Percentiles rank a stretch among this genome's conserved stretches.
Conservation (phyloP, 2,329 filamentous ascomycete species). For the Beauveria bassiana region DNA sequence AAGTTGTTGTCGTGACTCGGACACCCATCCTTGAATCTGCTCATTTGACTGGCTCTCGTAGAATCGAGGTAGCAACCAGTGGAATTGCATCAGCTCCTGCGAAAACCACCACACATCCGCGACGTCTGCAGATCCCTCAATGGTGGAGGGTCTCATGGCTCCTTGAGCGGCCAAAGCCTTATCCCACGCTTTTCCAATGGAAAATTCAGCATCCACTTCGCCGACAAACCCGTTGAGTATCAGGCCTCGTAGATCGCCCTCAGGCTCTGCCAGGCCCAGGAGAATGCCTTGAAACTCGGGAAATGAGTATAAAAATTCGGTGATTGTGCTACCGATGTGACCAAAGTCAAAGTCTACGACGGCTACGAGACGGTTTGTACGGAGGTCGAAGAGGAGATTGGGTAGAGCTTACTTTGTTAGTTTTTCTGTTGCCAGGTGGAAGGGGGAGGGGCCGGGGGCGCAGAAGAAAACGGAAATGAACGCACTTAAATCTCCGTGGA, state of each 20-base stretch:
- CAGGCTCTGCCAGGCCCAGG: neutral
- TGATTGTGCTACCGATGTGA: neutral
- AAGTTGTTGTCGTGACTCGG: neutral
- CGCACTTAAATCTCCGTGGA: conserved; percentile 9
- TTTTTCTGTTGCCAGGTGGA: neutral
- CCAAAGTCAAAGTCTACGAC: conserved; percentile 6
- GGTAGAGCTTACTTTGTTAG: neutral
- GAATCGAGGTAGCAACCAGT: conserved; percentile 6
- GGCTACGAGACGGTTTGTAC: neutral
- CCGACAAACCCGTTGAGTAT: neutral
- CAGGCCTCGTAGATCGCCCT: neutral
- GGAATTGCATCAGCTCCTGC: conserved; percentile 9
- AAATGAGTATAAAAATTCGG: conserved; percentile 1
- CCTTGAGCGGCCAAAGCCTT: neutral
- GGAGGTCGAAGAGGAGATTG: neutral
- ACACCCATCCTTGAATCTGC: neutral
- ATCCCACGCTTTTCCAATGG: conserved; percentile 4
- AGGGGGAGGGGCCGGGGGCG: neutral
- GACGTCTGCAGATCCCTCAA: neutral
- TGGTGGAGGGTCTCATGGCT: neutral
- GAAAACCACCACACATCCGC: conserved; percentile 10
- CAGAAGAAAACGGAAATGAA: neutral
- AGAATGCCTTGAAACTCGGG: conserved; percentile 3
- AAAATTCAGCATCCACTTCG: neutral
- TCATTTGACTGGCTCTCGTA: neutral